phyloP scores from a whole-genome alignment of 75 land plant genomes.

The Selaginella moellendorffii region DNA sequence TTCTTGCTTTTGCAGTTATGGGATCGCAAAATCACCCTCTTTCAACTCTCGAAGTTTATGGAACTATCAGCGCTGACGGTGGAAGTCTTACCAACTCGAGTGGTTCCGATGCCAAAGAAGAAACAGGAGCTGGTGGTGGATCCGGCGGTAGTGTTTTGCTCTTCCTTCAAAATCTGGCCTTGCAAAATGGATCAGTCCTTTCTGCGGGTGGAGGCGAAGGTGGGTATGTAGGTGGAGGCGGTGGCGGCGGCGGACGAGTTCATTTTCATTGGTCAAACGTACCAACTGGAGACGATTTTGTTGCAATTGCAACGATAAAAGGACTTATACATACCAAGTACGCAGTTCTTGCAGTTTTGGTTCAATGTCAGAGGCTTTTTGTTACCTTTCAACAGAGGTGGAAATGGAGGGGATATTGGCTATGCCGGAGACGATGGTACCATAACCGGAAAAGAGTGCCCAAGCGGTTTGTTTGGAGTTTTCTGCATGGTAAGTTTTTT shows the following conservation, averaged over 20 bases:
- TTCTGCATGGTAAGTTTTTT: conserved; percentile 65
- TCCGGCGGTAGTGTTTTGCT: conserved; percentile 90
- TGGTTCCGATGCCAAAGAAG: conserved; percentile 3
- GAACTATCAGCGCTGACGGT: conserved; percentile 66
- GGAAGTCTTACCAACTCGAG: conserved; percentile 19
- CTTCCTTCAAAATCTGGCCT: conserved; percentile 46
- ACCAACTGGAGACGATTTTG: conserved; percentile 76
- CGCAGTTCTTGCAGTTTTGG: not conserved
- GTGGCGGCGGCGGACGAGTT: conserved; percentile 94
- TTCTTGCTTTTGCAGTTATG: conserved; percentile 36
- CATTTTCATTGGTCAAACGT: conserved; percentile 96
- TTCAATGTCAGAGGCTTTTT: no score
- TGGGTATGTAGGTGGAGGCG: conserved; percentile 59
- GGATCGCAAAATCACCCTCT: conserved; percentile 81
- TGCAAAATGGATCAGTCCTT: conserved; percentile 44
- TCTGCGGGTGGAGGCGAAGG: conserved; percentile 81
- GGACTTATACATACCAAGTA: conserved; percentile 28
- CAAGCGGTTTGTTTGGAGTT: conserved; percentile 71
- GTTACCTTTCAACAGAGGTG: no score
- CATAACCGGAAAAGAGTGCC: conserved; percentile 69
- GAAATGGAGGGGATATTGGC: conserved; percentile 35
- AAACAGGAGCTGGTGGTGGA: conserved; percentile 68
- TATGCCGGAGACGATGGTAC: conserved; percentile 53
- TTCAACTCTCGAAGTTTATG: conserved; percentile 49
- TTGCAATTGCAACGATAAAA: conserved; percentile 59